Base-by-base conservation (phyloP, 441 rosid genomes). In the Eruca vesicaria region DNA sequence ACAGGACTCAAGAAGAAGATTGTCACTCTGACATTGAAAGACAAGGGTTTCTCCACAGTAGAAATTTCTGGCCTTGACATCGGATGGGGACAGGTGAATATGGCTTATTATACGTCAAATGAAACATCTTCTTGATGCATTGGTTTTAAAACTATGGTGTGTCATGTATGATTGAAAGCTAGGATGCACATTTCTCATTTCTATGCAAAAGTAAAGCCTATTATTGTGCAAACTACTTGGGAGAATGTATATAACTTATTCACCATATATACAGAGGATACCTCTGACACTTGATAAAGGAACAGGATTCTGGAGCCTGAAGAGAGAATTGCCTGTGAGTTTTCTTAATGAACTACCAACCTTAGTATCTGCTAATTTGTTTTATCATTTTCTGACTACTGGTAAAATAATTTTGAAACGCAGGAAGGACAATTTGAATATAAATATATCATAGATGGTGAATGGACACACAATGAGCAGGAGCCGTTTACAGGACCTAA, bases 1-100 rank as follows among this genome's bases (percentile, higher is more conserved):
- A 86, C 97, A 68, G 97, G 94, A 72, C 86, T 82, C 61, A 88
- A 82, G 77, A 92, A 68, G 88, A 83, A 86, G 86, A 83, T 66
- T 70, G 85, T 91, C 58, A 86, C 85, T 69, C 80, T 92, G 82
- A 73, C 84, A 69, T 82, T 94, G 89, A 76, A 83, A 82, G 83
- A 83, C 66, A 66, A 67, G 45, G 84, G 86, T 7, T 85, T 84
- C 82, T 78, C 92, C 75, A 61, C 73, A 0, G 99, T 95, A 59
- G 98, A 92, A 90, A 79, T 95, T 75, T 93, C 97, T 69, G 99
- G 99, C 67, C 96, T 95, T 68, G 99, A 95, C 86, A 86, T 95
- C 23, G 99, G 99, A 78, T 95, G 99, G 99, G 97, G 97, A 66
- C 97, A 95, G 99, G 99, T 95, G 57, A 86, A 72, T 68, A 55